Conservation (phyloP, 192 early-diverging fungal species). For the Backusella morwellensis region DNA sequence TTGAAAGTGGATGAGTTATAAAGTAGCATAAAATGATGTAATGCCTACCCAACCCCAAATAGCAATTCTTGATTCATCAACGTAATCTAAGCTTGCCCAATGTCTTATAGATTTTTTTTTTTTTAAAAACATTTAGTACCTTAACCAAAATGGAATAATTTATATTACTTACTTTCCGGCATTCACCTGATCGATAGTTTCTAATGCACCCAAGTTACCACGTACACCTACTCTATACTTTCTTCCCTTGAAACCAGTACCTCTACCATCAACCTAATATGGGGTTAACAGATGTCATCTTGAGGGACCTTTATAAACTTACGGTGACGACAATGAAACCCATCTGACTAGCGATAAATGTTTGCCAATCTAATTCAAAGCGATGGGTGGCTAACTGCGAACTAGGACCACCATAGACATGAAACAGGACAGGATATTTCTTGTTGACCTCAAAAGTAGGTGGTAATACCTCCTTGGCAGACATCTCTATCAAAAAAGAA, state of each 20-base stretch:
- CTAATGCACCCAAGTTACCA: constrained; percentile 76
- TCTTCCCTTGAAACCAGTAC: constrained; percentile 87
- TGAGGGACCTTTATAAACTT: not conserved
- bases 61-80: constrained; percentile 79
- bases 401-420: constrained; percentile 88
- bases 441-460: constrained; percentile 68
- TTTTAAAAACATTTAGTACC: too few relatives aligned
- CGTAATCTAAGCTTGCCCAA: constrained; percentile 66
- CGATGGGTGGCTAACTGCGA: constrained; percentile 76
- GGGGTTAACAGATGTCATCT: too few relatives aligned
- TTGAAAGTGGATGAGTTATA: not conserved
- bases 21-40: not conserved
- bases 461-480: constrained; percentile 79
- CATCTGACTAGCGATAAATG: constrained; percentile 62
- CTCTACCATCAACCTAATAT: constrained; percentile 74
- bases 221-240: constrained; percentile 73
- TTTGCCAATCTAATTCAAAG: constrained; percentile 70
- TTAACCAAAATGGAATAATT: too few relatives aligned
- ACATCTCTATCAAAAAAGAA: constrained; percentile 46
- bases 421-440: constrained; percentile 87
- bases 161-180: constrained; percentile 63
- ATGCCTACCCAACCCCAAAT: constrained; percentile 96
- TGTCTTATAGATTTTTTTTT: constrained; percentile 19
- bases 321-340: constrained; percentile 67
- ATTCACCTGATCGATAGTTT: constrained; percentile 84